Conservation (phyloP, 306 rosid species). For the Vigna unguiculata region DNA sequence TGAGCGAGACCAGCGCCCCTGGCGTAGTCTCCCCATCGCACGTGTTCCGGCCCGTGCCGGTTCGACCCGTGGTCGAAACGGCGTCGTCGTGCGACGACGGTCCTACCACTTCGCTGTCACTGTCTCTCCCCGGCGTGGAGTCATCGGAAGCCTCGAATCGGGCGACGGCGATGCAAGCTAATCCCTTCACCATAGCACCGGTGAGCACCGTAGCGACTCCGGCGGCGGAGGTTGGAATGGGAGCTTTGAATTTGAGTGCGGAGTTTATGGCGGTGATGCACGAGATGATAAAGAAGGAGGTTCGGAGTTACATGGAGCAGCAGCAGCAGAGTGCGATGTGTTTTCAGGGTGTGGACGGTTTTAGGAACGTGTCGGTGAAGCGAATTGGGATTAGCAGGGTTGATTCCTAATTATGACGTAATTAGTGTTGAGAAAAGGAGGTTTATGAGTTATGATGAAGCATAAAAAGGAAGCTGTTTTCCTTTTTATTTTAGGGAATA, state of each 20-base stretch:
- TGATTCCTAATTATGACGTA: slow-evolving; percentile 42
- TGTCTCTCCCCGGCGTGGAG: slow-evolving; percentile 80
- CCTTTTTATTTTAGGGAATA: slow-evolving; percentile 56
- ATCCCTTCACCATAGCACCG: slow-evolving; percentile 24
- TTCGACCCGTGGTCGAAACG: slow-evolving; percentile 58
- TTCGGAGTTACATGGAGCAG: slow-evolving; percentile 77
- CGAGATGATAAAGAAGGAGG: slow-evolving; percentile 88
- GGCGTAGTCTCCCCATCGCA: slow-evolving; percentile 44
- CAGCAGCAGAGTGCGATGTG: slow-evolving; percentile 59
- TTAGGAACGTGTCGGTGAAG: slow-evolving; percentile 65
- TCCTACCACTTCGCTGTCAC: slow-evolving; percentile 77
- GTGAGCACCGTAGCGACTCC: not conserved
- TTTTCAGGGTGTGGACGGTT: slow-evolving; percentile 58
- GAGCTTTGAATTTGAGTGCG: slow-evolving; percentile 55
- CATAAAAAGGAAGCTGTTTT: slow-evolving; percentile 15
- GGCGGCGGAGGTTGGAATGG: slow-evolving; percentile 36
- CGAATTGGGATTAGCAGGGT: slow-evolving; percentile 67
- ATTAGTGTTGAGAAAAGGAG: slow-evolving; percentile 30
- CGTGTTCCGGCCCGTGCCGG: slow-evolving; percentile 71
- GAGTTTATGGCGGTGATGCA: slow-evolving; percentile 89
- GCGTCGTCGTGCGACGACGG: slow-evolving; percentile 49
- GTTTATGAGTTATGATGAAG: not conserved
- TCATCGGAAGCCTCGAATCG: slow-evolving; percentile 48
- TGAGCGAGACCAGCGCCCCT: slow-evolving; percentile 77
- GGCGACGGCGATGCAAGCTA: not conserved